Evolutionary conservation across 2,329 filamentous ascomycete genomes (phyloP), one percentile per base, ranked within the genome.

Genomic region (Aspergillus udagawae): DNA sequence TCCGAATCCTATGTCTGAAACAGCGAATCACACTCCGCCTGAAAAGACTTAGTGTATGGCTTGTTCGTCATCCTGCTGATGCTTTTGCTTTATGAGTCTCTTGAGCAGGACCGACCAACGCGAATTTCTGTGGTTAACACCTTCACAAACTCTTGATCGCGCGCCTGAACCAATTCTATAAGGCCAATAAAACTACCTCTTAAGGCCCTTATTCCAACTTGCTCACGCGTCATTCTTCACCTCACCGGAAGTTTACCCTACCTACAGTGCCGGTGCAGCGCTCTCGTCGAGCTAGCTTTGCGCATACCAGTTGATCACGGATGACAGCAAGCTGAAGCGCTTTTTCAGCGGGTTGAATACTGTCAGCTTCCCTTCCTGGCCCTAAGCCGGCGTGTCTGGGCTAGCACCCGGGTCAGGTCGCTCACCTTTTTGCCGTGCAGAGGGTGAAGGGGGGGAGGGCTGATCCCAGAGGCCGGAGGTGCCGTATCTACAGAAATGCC

Each of bases 401-500:
- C 56, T 44, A 62, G 60, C 59, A 62, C 51, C 56, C 54, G 50
- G 28, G 58, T 42, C 47, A 49, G 55, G 61, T 63, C 50, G 60
- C 63, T 67, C 59, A 59, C 60, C 65, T 60, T 62, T 62, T 63
- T 64, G 58, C 62, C 58, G 67, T 63, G 63, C 62, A 67, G 63
- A 63, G 65, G 63, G 67, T 62, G 56, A 63, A 66, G 67, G 65
- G 68, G 63, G 65, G 69, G 65, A 67, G 65, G 62, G 63, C 60
- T 59, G 28, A 50, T 56, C 51, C 55, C 49, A 63, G 54, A 55
- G 54, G 54, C 49, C 49, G 47, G 49, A 55, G 55, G 53, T 52
- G 59, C 49, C 41, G 41, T 52, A 52, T 54, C 38, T 56, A 60
- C 53, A 73, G 70, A 74, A 52, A 76, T 76, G 74, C 74, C 74